Conservation (phyloP, 108 stramenopile genomes). For the Cyclotella cryptica region DNA sequence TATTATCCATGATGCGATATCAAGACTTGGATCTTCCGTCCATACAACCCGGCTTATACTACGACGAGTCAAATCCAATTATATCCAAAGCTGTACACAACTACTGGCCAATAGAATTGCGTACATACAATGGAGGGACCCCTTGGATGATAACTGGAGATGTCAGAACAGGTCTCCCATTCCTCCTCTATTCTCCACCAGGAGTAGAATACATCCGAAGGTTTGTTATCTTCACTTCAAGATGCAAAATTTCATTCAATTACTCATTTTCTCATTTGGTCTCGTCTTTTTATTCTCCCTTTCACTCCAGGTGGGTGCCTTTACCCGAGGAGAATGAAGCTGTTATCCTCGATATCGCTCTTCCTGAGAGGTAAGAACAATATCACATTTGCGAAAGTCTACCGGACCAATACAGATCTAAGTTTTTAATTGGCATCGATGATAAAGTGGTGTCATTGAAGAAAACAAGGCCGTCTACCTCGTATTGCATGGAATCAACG, state of each 20-base stretch:
- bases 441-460: constrained; percentile 33
- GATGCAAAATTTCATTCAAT: not conserved
- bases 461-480: constrained; percentile 74
- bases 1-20: constrained; percentile 24
- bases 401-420: too few relatives aligned
- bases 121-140: constrained; percentile 69
- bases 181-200: constrained; percentile 57
- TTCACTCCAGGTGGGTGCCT: constrained; percentile 55
- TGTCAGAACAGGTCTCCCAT: constrained; percentile 78
- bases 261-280: not conserved
- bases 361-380: constrained; percentile 52
- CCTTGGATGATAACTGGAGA: constrained; percentile 85
- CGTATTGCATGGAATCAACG: constrained; percentile 91
- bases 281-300: not conserved
- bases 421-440: not conserved
- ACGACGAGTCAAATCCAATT: constrained; percentile 51
- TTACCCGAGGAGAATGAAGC: constrained; percentile 62
- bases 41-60: constrained; percentile 73
- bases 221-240: not conserved
- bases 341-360: constrained; percentile 80
- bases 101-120: constrained; percentile 59
- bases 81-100: constrained; percentile 48
- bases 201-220: constrained; percentile 48
- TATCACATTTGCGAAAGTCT: not conserved
- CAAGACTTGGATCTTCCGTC: constrained; percentile 46